Percentiles rank a stretch among this genome's conserved stretches.
Conservation (phyloP, 257 asterid species). For the Eucommia ulmoides region DNA sequence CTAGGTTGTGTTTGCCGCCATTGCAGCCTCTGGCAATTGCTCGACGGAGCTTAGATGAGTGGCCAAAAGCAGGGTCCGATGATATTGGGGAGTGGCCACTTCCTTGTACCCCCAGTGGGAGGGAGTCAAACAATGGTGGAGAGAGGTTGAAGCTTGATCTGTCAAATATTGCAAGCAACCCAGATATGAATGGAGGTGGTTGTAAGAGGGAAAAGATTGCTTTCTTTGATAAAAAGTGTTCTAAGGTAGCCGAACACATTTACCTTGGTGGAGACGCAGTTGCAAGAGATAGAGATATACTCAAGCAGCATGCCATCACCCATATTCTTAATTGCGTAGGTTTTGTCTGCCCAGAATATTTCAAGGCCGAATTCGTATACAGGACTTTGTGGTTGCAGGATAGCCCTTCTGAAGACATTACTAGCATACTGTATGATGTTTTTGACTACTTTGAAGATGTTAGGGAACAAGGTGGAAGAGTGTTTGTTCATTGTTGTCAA, state of each 20-base stretch:
- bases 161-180: constrained; percentile 28
- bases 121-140: constrained; percentile 16
- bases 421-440: constrained; percentile 46
- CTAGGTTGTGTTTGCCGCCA: constrained; percentile 37
- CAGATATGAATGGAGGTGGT: constrained; percentile 28
- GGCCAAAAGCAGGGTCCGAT: constrained; percentile 54
- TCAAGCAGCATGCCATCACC: constrained; percentile 32
- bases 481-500: constrained; percentile 45
- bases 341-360: constrained; percentile 40
- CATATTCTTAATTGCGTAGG: constrained; percentile 43
- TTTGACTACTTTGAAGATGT: constrained; percentile 50
- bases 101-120: constrained; percentile 37
- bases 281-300: constrained; percentile 32
- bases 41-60: constrained; percentile 42
- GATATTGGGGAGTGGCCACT: constrained; percentile 49
- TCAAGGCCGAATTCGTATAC: constrained; percentile 31
- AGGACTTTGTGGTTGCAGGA: constrained; percentile 48
- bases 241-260: constrained; percentile 36
- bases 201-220: constrained; percentile 37
- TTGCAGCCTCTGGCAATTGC: constrained; percentile 38
- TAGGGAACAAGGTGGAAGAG: constrained; percentile 31
- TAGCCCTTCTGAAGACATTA: constrained; percentile 46
- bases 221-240: constrained; percentile 35
- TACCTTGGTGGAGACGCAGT: constrained; percentile 45
- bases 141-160: constrained; percentile 46